Conservation (phyloP, 371 early-diverging fungal species). For the Mucor mucedo region DNA sequence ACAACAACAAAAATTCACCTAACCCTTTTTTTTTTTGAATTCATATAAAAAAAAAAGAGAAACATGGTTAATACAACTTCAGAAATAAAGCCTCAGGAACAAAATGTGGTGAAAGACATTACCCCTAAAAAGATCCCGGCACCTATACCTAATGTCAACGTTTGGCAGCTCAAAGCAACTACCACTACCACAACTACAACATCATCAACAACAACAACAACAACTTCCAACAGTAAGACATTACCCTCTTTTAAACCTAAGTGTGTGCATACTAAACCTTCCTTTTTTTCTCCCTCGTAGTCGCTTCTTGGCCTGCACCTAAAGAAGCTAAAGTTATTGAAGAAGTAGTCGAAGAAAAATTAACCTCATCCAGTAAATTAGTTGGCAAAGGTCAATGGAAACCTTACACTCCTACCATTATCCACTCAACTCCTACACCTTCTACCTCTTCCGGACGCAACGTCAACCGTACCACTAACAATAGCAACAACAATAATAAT, state of each 20-base stretch:
- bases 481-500: no score
- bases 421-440: conserved; percentile 50
- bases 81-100: conserved; percentile 17
- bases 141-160: conserved; percentile 53
- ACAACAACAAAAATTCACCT: background rate
- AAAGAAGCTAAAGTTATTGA: conserved; percentile 26
- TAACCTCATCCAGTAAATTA: conserved; percentile 6
- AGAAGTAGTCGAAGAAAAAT: conserved; percentile 13
- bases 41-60: conserved; percentile 4
- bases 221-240: conserved; percentile 6
- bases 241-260: background rate
- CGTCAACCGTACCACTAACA: no score
- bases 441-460: background rate
- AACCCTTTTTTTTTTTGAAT: background rate
- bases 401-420: conserved; percentile 65
- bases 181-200: background rate
- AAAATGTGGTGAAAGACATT: conserved; percentile 9
- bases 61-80: conserved; percentile 13
- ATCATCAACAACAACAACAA: no score
- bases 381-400: conserved; percentile 58
- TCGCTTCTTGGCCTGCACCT: conserved; percentile 31
- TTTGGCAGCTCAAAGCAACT: conserved; percentile 50
- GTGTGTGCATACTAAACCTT: background rate
- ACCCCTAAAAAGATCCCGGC: conserved; percentile 34
- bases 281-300: background rate